phyloP scores from a whole-genome alignment of 2,329 filamentous ascomycete genomes.

The Botryotinia convoluta region DNA sequence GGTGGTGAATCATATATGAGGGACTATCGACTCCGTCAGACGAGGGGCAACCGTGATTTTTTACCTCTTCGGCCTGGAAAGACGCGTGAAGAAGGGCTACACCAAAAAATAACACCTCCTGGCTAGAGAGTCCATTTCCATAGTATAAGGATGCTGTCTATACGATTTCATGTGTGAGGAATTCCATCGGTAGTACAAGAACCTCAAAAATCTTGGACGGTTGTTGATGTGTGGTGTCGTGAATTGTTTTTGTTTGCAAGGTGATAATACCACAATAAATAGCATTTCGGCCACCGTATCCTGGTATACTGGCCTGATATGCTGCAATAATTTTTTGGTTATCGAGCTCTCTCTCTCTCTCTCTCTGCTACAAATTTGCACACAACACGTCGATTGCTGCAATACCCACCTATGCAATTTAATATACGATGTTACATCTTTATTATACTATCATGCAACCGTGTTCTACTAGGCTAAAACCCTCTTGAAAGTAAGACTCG shows the following conservation, averaged over 20 bases:
- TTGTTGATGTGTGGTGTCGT: background rate
- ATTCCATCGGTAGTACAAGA: background rate
- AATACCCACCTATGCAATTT: background rate
- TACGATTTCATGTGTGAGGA: background rate
- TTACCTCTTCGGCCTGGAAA: background rate
- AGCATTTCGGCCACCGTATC: background rate
- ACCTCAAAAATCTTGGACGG: background rate
- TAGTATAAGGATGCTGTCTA: background rate
- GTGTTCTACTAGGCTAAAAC: background rate
- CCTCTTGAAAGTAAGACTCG: background rate
- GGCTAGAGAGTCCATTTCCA: background rate
- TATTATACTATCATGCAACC: background rate
- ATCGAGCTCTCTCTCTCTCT: too few species aligned
- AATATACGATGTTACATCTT: too few species aligned
- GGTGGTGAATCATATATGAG: background rate
- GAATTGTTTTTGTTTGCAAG: background rate
- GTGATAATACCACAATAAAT: background rate
- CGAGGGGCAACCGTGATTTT: background rate
- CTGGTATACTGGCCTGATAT: too few species aligned
- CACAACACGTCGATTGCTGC: background rate
- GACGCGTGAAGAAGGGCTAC: background rate
- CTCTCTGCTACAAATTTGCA: background rate
- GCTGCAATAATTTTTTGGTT: too few species aligned
- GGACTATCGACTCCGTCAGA: background rate
- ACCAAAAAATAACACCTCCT: background rate